These are phyloP conservation scores for Pholiota microspora DNA, from an alignment of 768 basidiomycete genomes.

Conservation along the genomic window DNA sequence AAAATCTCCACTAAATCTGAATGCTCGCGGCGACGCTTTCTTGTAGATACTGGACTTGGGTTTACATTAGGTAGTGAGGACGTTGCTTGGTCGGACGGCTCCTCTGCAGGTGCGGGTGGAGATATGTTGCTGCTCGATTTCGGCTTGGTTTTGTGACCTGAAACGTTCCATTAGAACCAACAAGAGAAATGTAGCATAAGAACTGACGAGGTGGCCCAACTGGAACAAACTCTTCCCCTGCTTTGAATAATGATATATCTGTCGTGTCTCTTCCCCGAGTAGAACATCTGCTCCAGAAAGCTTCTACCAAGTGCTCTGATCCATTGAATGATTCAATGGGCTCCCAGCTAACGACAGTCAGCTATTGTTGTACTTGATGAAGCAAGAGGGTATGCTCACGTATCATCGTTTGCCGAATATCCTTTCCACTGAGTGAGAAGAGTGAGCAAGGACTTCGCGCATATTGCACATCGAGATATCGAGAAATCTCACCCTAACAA, in stretches of 20 bases:
- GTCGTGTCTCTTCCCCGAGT: conserved; percentile 47
- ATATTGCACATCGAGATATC: neutral
- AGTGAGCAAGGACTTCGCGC: neutral
- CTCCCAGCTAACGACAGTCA: conserved; percentile 66
- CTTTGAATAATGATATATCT: conserved; percentile 47
- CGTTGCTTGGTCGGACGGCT: neutral
- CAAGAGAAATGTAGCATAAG: neutral
- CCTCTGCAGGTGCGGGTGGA: no score
- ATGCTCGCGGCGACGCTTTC: neutral
- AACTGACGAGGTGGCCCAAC: conserved; percentile 59
- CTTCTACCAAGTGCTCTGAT: conserved; percentile 53
- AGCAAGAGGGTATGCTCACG: conserved; percentile 38
- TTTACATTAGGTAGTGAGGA: neutral
- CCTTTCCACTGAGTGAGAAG: conserved; percentile 54
- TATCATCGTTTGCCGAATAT: conserved; percentile 50
- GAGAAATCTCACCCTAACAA: conserved; percentile 48
- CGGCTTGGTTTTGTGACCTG: conserved; percentile 19
- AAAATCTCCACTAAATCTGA: neutral
- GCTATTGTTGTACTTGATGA: neutral
- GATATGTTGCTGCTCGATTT: neutral
- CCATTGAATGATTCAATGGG: conserved; percentile 56
- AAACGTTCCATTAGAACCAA: neutral
- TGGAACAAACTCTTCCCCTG: conserved; percentile 52
- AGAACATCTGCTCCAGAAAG: conserved; percentile 51
- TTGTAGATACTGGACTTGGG: neutral